phyloP scores from a whole-genome alignment of 2,329 filamentous ascomycete species.

The Neofusicoccum sp. region DNA sequence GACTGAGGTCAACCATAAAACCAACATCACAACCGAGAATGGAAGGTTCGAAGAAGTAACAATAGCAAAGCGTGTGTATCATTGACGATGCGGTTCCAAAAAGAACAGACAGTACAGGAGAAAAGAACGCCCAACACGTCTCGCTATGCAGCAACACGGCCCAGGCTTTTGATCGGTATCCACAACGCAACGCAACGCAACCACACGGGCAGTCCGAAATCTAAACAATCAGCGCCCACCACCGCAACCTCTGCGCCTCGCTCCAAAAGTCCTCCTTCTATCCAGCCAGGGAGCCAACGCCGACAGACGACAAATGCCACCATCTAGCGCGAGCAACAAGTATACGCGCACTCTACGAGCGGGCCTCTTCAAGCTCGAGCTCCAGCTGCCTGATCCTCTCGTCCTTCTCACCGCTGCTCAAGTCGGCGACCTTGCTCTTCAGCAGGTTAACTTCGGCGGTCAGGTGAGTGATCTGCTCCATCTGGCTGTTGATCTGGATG shows the following conservation, averaged over 20 bases:
- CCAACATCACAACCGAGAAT: too few species aligned
- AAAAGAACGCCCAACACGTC: neutral
- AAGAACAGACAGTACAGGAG: neutral
- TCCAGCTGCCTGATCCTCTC: slow-evolving; percentile 45
- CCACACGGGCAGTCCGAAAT: neutral
- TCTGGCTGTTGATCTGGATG: slow-evolving; percentile 75
- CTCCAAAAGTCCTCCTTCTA: neutral
- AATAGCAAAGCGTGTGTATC: neutral
- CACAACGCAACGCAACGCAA: neutral
- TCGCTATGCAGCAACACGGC: neutral
- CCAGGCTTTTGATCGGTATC: slow-evolving; percentile 1
- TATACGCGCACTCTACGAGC: neutral
- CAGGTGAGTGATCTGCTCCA: slow-evolving; percentile 70
- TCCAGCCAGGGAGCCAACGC: slow-evolving; percentile 7
- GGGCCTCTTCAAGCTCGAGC: slow-evolving; percentile 43
- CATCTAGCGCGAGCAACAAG: neutral
- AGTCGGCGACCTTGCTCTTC: slow-evolving; percentile 71
- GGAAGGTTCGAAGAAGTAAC: too few species aligned
- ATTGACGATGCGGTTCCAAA: neutral
- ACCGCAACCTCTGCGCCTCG: neutral
- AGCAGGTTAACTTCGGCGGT: slow-evolving; percentile 70
- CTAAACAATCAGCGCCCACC: slow-evolving; percentile 2
- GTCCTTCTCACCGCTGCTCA: slow-evolving; percentile 39
- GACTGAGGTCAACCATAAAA: too few species aligned
- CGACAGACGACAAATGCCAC: slow-evolving; percentile 1